Base-by-base conservation (phyloP, 2,329 filamentous ascomycete species). In the Aspergillus ibericus region DNA sequence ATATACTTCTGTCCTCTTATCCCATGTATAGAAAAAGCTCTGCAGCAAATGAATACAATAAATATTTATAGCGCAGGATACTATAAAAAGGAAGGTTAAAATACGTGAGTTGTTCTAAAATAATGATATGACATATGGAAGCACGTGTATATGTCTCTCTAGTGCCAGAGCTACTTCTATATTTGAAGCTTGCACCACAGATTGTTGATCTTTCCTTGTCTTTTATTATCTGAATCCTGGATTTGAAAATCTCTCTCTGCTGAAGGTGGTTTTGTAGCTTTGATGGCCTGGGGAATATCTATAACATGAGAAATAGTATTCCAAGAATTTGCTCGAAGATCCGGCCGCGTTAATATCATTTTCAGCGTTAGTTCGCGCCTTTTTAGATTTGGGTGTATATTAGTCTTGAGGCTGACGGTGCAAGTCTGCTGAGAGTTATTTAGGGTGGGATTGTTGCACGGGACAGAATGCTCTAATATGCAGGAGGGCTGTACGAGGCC, bases 351-450 rank as follows among this genome's bases (percentile, higher is more conserved):
- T 55, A 98, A 83, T 0, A 93, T 98, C 92, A 98, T 96, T 50
- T 93, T 90, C 50, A 98, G 78, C 2, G 95, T 98, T 93, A 97
- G 97, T 74, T 98, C 93, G 34, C 93, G 85, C 56, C 85, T 88
- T 34, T 83, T 82, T 0, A 82, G 78, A 2, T 84, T 77, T 5
- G 80, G 81, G 49, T 85, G 83, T 18, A 20, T 20, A 20, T 20
- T 10, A 79, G 75, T 66, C 83, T 78, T 27, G 70, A 61, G 51
- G 80, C 75, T 8, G 71, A 57, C 34, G 59, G 52, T 7, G 27
- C 59, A 59, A 2, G 66, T 61, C 40, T 69, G 62, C 25, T 62
- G 63, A 12, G 42, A 57, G 50, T 47, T 62, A 59, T 32, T 54
- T 34, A 12, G 60, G 18, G 16, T 68, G 61, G 46, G 67, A 55